Evolutionary conservation across 75 land plant species (phyloP).

Genomic region (Picea sitchensis): DNA sequence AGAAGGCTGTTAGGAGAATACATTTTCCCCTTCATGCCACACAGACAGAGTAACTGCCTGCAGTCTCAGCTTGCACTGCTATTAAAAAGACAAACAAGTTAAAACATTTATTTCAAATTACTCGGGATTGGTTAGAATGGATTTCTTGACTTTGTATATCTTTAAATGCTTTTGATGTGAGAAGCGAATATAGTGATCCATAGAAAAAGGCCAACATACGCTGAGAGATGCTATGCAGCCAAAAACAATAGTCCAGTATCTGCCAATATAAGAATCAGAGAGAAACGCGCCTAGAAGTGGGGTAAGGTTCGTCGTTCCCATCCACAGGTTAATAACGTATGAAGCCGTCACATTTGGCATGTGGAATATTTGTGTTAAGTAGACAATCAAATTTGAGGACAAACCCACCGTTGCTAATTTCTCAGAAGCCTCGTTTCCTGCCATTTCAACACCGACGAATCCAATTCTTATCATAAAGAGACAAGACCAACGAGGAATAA

Average conservation of each 20-base stretch:
- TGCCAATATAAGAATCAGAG: conserved; percentile 54
- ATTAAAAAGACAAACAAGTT: too few species aligned
- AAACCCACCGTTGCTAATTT: conserved; percentile 59
- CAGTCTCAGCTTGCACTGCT: too few species aligned
- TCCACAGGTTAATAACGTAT: conserved; percentile 36
- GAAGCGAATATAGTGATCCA: too few species aligned
- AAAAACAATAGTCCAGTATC: conserved; percentile 40
- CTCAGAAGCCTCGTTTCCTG: conserved; percentile 78
- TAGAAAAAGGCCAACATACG: conserved; percentile 10
- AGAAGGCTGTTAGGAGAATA: too few species aligned
- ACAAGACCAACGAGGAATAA: too few species aligned
- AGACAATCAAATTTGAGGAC: conserved; percentile 53
- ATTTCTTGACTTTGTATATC: too few species aligned
- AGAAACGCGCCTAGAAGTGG: conserved; percentile 66
- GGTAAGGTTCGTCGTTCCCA: conserved; percentile 40
- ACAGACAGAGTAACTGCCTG: too few species aligned
- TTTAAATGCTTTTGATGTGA: too few species aligned
- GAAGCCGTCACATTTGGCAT: conserved; percentile 44
- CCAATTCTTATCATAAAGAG: not conserved
- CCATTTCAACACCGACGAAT: not conserved
- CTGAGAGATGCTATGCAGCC: conserved; percentile 34
- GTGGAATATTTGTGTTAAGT: conserved; percentile 32
- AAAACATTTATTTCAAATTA: too few species aligned
- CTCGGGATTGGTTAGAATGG: too few species aligned
- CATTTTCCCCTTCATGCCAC: too few species aligned